phyloP scores from a whole-genome alignment of 192 early-diverging fungal species.

The Coemansia sp. region DNA sequence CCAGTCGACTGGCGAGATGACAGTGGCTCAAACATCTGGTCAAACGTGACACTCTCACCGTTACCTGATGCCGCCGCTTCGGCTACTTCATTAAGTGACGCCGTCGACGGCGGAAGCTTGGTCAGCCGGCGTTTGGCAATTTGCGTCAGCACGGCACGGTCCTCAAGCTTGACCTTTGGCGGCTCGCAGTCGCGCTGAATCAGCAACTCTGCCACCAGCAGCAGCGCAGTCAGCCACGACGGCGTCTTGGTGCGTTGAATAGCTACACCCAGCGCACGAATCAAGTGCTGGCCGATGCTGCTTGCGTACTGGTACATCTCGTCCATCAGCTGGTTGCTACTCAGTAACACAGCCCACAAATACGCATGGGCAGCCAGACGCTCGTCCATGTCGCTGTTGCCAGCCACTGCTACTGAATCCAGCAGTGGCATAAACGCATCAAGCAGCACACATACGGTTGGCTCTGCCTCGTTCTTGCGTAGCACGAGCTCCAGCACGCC shows the following conservation, averaged over 20 bases:
- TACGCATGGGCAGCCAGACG: conserved; percentile 46
- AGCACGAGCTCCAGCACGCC: conserved; percentile 45
- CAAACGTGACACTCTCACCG: conserved; percentile 7
- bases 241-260: conserved; percentile 31
- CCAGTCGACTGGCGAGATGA: not conserved
- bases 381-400: conserved; percentile 19
- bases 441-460: conserved; percentile 31
- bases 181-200: conserved; percentile 46
- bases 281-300: conserved; percentile 16
- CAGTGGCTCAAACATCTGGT: conserved; percentile 15
- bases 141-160: conserved; percentile 39
- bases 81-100: conserved; percentile 16
- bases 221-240: conserved; percentile 36
- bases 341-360: conserved; percentile 50
- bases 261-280: conserved; percentile 37
- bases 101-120: conserved; percentile 46
- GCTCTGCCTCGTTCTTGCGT: conserved; percentile 28
- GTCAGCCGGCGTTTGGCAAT: conserved; percentile 42
- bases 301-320: conserved; percentile 37
- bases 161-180: conserved; percentile 18
- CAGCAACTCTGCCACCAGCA: conserved; percentile 47
- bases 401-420: conserved; percentile 3
- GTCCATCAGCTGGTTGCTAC: conserved; percentile 29
- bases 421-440: conserved; percentile 40
- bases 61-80: conserved; percentile 2